Evolutionary conservation across 2,329 filamentous ascomycete species (phyloP).

Genomic region (Geosmithia morbida): DNA sequence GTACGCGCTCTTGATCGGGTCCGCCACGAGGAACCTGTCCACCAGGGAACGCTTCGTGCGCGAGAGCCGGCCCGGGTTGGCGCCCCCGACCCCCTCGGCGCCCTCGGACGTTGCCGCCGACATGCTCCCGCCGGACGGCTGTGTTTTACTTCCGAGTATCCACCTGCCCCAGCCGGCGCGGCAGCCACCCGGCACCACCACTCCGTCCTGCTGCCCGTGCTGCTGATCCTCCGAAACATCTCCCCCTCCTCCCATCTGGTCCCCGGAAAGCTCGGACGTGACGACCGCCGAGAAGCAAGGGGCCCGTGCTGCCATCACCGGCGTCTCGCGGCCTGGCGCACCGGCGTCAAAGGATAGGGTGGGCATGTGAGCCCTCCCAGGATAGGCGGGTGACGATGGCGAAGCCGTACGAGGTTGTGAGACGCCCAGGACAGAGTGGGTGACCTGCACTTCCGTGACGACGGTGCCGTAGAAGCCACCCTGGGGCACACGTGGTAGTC

Average conservation of each 20-base stretch:
- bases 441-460: conserved; percentile 36
- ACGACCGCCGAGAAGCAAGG: conserved; percentile 11
- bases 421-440: conserved; percentile 9
- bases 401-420: conserved; percentile 4
- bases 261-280: conserved; percentile 3
- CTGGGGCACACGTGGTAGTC: conserved; percentile 10
- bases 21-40: conserved; percentile 21
- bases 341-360: conserved; percentile 8
- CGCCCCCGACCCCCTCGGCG: no score
- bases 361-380: conserved; percentile 8
- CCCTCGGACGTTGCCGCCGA: background rate
- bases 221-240: no score
- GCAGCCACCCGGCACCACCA: no score
- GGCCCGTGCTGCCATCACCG: conserved; percentile 4
- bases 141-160: no score
- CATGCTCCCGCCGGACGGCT: background rate
- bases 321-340: conserved; percentile 5
- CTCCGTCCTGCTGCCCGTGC: no score
- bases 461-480: conserved; percentile 32
- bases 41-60: conserved; percentile 2
- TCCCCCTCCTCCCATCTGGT: conserved; percentile 5
- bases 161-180: no score
- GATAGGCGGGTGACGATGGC: conserved; percentile 7
- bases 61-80: background rate
- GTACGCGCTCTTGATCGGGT: conserved; percentile 46